A percentile compares a stretch with the other conserved stretches of the same genome.
Evolutionary conservation across 1,284 basidiomycete genomes (phyloP).

Genomic region (Malassezia obtusa): DNA sequence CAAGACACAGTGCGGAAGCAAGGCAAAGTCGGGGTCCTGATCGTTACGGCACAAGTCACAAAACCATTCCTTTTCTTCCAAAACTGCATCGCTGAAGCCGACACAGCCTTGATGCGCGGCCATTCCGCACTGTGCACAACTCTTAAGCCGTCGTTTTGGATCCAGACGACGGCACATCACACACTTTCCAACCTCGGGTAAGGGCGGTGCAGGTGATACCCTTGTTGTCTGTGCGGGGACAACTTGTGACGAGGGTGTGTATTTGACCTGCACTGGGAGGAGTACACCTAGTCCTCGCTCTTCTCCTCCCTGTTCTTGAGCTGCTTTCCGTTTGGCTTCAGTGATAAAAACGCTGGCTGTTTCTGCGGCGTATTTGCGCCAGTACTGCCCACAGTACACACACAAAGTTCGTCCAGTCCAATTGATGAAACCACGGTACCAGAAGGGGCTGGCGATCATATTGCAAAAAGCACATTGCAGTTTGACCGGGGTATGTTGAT

Average conservation of each 20-base stretch:
- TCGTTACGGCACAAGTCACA: slow-evolving; percentile 44
- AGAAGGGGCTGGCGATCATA: slow-evolving; percentile 27
- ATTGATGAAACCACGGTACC: slow-evolving; percentile 39
- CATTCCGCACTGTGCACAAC: slow-evolving; percentile 39
- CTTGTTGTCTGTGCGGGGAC: not conserved
- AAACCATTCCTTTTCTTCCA: slow-evolving; percentile 29
- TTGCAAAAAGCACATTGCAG: slow-evolving; percentile 35
- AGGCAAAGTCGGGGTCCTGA: slow-evolving; percentile 25
- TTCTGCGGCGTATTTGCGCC: slow-evolving; percentile 47
- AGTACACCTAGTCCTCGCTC: slow-evolving; percentile 16
- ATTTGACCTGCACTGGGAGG: not conserved
- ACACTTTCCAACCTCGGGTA: slow-evolving; percentile 16
- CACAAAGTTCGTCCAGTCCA: slow-evolving; percentile 37
- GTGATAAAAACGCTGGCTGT: slow-evolving; percentile 20
- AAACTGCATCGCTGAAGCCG: slow-evolving; percentile 29
- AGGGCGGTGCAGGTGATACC: not conserved
- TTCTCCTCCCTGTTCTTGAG: slow-evolving; percentile 38
- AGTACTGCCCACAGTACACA: slow-evolving; percentile 41
- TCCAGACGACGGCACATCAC: slow-evolving; percentile 41
- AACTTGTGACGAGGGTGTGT: not conserved
- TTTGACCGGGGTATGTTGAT: not conserved
- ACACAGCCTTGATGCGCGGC: slow-evolving; percentile 42
- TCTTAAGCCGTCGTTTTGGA: slow-evolving; percentile 36
- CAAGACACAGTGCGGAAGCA: slow-evolving; percentile 36
- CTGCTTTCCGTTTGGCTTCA: slow-evolving; percentile 24